These are phyloP conservation scores for Pulveroboletus sp. DNA, from an alignment of 768 basidiomycete species.

Conservation along the genomic window DNA sequence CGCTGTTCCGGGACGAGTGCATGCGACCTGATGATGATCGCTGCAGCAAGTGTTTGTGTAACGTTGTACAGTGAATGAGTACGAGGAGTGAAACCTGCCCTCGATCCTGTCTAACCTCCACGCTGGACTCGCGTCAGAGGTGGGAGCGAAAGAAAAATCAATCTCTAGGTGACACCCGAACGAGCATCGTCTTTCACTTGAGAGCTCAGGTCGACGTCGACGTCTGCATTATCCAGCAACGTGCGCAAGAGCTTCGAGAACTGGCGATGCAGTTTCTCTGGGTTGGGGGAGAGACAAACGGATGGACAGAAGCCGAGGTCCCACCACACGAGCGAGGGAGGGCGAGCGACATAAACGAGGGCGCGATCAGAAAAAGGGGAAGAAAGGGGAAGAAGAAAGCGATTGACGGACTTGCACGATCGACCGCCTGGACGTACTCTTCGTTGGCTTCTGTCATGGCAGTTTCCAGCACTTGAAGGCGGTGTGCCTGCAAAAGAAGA, in stretches of 20 bases:
- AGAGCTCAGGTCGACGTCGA: constrained; percentile 21
- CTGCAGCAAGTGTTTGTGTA: too few relatives aligned
- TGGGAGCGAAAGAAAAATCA: too few relatives aligned
- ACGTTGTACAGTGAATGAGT: too few relatives aligned
- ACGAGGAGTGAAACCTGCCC: too few relatives aligned
- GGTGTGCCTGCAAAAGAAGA: constrained; percentile 43
- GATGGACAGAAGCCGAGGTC: not conserved
- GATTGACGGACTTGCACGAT: constrained; percentile 63
- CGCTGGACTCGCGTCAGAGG: too few relatives aligned
- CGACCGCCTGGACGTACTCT: constrained; percentile 69
- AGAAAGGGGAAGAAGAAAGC: not conserved
- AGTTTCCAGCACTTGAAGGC: constrained; percentile 62
- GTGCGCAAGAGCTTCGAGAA: constrained; percentile 52
- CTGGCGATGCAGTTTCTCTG: constrained; percentile 58
- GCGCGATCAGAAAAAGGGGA: not conserved
- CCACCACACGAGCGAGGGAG: not conserved
- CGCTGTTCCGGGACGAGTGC: too few relatives aligned
- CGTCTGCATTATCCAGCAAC: constrained; percentile 54
- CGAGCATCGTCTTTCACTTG: not conserved
- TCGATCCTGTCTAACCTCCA: too few relatives aligned
- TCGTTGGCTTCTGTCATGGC: constrained; percentile 70
- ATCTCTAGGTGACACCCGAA: not conserved
- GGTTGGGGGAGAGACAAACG: not conserved
- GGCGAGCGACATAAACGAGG: not conserved
- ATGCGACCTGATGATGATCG: too few relatives aligned